phyloP scores from a whole-genome alignment of 2,329 filamentous ascomycete genomes.

The Xylariaceae sp. region DNA sequence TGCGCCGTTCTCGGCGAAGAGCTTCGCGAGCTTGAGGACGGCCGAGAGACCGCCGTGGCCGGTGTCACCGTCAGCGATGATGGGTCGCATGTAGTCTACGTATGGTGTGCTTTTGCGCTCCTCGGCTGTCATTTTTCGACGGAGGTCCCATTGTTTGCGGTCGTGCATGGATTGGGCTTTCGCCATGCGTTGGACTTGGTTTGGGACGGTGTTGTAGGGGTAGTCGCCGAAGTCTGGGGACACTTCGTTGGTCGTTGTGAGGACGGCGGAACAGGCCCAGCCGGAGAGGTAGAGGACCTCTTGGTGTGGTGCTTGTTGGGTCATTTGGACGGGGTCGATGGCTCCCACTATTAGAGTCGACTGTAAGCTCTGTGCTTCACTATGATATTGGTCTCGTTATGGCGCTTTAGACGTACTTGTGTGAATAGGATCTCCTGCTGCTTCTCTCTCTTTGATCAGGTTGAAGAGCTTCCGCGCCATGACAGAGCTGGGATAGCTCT shows the following conservation, averaged over 20 bases:
- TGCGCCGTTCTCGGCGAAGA: slow-evolving; percentile 95
- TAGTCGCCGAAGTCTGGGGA: slow-evolving; percentile 98
- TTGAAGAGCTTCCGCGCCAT: slow-evolving; percentile 96
- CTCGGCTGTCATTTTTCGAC: slow-evolving; percentile 71
- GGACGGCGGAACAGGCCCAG: slow-evolving; percentile 92
- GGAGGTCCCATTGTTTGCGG: slow-evolving; percentile 85
- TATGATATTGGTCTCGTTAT: background rate
- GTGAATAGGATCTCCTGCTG: slow-evolving; percentile 83
- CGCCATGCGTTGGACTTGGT: slow-evolving; percentile 92
- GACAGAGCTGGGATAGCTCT: slow-evolving; percentile 85
- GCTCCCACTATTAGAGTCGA: slow-evolving; percentile 67
- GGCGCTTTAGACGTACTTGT: slow-evolving; percentile 60
- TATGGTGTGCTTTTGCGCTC: slow-evolving; percentile 76
- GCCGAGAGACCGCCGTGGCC: slow-evolving; percentile 90
- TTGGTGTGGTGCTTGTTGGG: slow-evolving; percentile 92
- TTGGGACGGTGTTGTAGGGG: slow-evolving; percentile 97
- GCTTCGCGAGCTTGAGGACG: slow-evolving; percentile 91
- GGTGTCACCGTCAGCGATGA: slow-evolving; percentile 94
- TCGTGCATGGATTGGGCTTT: slow-evolving; percentile 98
- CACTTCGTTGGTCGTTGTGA: slow-evolving; percentile 94
- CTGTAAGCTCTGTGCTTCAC: background rate
- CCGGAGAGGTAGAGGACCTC: slow-evolving; percentile 95
- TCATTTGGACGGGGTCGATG: slow-evolving; percentile 99
- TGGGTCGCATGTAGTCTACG: slow-evolving; percentile 87
- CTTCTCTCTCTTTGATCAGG: slow-evolving; percentile 71